Evolutionary conservation across 208 protist species (phyloP).

Genomic region (Spironucleus salmonicida): DNA sequence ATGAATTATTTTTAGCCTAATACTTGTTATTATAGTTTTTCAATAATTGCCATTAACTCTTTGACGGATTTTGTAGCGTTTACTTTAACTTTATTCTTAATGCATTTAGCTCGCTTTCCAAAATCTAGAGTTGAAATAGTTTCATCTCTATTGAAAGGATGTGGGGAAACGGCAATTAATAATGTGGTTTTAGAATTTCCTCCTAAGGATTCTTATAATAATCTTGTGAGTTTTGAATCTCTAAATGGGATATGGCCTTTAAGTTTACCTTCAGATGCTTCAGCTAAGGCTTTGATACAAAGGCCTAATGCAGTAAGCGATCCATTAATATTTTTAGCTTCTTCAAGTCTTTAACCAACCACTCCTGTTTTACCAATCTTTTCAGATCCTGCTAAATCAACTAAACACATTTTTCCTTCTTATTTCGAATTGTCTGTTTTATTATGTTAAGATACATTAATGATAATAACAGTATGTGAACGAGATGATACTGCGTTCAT

Average conservation of each 20-base stretch:
- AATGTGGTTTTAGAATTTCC: constrained; percentile 60
- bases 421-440: background rate
- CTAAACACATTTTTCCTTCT: constrained; percentile 29
- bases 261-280: background rate
- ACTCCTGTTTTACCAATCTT: constrained; percentile 32
- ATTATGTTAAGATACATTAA: background rate
- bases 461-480: constrained; percentile 26
- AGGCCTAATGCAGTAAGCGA: constrained; percentile 28
- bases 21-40: no score
- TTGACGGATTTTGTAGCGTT: constrained; percentile 2
- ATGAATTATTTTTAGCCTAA: no score
- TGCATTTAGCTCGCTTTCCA: constrained; percentile 49
- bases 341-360: constrained; percentile 18
- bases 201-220: constrained; percentile 66
- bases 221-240: constrained; percentile 73
- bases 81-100: constrained; percentile 35
- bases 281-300: constrained; percentile 30
- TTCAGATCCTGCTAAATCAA: constrained; percentile 40
- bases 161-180: constrained; percentile 57
- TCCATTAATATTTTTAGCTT: constrained; percentile 27
- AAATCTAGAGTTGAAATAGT: constrained; percentile 62
- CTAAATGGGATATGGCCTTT: constrained; percentile 47
- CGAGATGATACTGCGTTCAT: constrained; percentile 29
- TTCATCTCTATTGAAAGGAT: constrained; percentile 54
- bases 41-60: constrained; percentile 34